Evolutionary conservation across 2,329 filamentous ascomycete genomes (phyloP).

Genomic region (Penicillium griseofulvum): DNA sequence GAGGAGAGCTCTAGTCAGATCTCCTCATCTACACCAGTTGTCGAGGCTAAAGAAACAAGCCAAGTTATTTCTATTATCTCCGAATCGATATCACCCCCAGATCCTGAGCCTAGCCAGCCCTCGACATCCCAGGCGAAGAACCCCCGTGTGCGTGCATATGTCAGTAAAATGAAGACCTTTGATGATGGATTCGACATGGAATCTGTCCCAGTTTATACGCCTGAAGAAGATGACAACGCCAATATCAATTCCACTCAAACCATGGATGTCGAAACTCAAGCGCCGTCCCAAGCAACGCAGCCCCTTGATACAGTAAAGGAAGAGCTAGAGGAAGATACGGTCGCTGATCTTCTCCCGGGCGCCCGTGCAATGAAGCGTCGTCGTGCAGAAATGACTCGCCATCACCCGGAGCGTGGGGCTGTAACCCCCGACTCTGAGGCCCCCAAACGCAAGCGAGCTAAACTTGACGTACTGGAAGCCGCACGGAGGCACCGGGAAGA

Average conservation of each 20-base stretch:
- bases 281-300: conserved; percentile 26
- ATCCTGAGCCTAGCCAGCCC: neutral
- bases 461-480: conserved; percentile 67
- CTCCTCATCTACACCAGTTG: neutral
- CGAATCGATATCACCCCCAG: neutral
- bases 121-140: conserved; percentile 20
- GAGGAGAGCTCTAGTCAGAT: conserved; percentile 47
- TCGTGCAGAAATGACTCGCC: conserved; percentile 60
- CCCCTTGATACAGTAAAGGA: conserved; percentile 27
- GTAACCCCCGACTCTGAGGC: conserved; percentile 26
- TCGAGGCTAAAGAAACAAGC: neutral
- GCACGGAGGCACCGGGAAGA: conserved; percentile 57
- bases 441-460: conserved; percentile 53
- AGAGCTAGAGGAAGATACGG: conserved; percentile 53
- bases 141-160: conserved; percentile 30
- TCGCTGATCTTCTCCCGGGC: conserved; percentile 73
- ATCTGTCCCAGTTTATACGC: conserved; percentile 37
- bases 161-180: conserved; percentile 69
- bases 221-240: conserved; percentile 25
- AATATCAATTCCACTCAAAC: conserved; percentile 13
- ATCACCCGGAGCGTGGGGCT: conserved; percentile 37
- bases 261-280: conserved; percentile 20
- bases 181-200: conserved; percentile 57
- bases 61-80: neutral
- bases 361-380: conserved; percentile 77